Conservation (phyloP, 306 rosid species). For the Hippophae tibetana region DNA sequence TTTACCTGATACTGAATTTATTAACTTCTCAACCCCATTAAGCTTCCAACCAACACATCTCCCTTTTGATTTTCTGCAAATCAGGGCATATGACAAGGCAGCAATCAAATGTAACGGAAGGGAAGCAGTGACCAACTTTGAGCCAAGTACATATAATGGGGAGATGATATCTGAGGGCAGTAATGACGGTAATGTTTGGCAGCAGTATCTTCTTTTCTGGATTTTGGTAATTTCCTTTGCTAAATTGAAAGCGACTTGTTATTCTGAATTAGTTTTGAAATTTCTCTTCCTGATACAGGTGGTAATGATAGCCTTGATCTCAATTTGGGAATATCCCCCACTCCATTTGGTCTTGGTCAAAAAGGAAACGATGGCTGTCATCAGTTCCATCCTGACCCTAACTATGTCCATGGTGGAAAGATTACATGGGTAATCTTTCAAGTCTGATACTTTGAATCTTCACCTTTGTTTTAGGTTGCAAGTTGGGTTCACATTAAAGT, state of each 20-base stretch:
- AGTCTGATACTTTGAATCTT: conserved; percentile 3
- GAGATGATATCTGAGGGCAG: conserved; percentile 44
- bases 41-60: conserved; percentile 61
- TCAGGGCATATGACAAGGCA: conserved; percentile 98
- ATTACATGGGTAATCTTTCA: conserved; percentile 41
- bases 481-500: too few relatives aligned
- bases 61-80: conserved; percentile 79
- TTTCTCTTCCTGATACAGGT: conserved; percentile 27
- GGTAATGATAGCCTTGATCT: conserved; percentile 57
- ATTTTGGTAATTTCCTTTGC: background rate
- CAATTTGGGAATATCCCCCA: conserved; percentile 71
- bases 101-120: conserved; percentile 95
- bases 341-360: conserved; percentile 30
- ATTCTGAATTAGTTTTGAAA: background rate
- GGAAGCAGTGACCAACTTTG: conserved; percentile 97
- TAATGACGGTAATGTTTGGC: conserved; percentile 39
- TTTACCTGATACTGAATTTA: conserved; percentile 63
- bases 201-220: background rate
- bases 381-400: conserved; percentile 36
- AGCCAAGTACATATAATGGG: conserved; percentile 66
- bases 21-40: conserved; percentile 66
- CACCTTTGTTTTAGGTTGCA: background rate
- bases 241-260: too few relatives aligned
- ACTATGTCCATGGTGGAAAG: conserved; percentile 28
- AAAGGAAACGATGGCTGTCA: conserved; percentile 20